A percentile compares a stretch with the other conserved stretches of the same genome.
These are phyloP conservation scores for Solanum pennellii DNA, from an alignment of 257 asterid species.

Conservation along the genomic window DNA sequence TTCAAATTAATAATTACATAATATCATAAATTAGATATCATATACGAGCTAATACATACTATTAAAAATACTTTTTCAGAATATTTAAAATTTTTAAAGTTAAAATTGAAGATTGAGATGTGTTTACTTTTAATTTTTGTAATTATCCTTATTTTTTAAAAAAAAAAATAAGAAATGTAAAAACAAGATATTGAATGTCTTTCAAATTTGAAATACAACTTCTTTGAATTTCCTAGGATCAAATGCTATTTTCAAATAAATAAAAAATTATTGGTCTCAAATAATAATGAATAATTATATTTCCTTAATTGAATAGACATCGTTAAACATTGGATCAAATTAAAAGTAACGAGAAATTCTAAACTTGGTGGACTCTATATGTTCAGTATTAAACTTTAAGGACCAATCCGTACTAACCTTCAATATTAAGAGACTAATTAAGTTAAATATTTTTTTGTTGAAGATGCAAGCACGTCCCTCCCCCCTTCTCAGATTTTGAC, in stretches of 20 bases:
- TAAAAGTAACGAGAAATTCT: neutral
- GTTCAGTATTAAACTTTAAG: neutral
- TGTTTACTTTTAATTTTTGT: too few species aligned
- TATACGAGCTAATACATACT: too few species aligned
- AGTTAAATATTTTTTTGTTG: neutral
- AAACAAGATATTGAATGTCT: neutral
- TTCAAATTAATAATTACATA: too few species aligned
- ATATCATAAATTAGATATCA: too few species aligned
- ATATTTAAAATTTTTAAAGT: too few species aligned
- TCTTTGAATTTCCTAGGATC: neutral
- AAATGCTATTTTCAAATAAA: neutral
- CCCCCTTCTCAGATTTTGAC: neutral
- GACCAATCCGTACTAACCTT: neutral
- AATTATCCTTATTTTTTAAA: too few species aligned
- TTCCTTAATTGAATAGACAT: neutral
- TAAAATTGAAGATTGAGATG: too few species aligned
- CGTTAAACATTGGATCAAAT: neutral
- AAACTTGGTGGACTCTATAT: neutral
- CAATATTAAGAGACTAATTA: neutral
- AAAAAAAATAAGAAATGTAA: too few species aligned
- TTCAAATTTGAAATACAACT: neutral
- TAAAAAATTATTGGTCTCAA: neutral
- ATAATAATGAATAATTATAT: neutral
- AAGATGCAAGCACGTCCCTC: slow-evolving; percentile 3
- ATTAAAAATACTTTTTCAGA: too few species aligned